Evolutionary conservation across 371 early-diverging fungal genomes (phyloP).

Genomic region (Rhizopus delemar): DNA sequence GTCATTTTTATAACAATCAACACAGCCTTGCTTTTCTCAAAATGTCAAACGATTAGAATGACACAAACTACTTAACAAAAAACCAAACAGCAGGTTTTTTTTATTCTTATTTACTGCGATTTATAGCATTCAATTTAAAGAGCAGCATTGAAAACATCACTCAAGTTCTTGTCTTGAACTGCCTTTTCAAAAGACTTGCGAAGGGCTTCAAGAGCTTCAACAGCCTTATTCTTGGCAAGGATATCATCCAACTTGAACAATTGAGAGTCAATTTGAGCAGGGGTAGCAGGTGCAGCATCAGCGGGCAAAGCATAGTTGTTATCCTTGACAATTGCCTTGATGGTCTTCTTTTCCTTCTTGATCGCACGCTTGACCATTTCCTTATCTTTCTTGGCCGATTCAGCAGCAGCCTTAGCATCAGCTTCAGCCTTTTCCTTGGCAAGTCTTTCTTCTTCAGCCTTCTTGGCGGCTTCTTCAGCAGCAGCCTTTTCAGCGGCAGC

Average conservation of each 20-base stretch:
- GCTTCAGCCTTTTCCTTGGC: constrained; percentile 60
- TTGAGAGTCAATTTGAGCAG: constrained; percentile 63
- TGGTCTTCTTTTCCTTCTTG: constrained; percentile 90
- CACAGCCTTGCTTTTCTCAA: too few species aligned
- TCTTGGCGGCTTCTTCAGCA: constrained; percentile 62
- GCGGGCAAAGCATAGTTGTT: constrained; percentile 78
- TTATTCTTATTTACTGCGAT: constrained; percentile 1
- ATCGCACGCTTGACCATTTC: constrained; percentile 77
- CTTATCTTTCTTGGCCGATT: constrained; percentile 72
- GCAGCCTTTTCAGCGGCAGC: constrained; percentile 75
- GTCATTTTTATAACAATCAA: too few species aligned
- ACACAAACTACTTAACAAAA: too few species aligned
- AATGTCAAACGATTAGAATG: too few species aligned
- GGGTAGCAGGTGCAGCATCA: constrained; percentile 46
- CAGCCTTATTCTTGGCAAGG: constrained; percentile 66
- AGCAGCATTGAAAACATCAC: constrained; percentile 55
- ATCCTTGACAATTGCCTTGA: constrained; percentile 78
- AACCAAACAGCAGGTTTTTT: neutral
- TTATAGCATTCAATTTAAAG: constrained; percentile 25
- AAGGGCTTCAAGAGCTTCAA: constrained; percentile 59
- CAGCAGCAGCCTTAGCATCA: constrained; percentile 65
- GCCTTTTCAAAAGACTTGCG: constrained; percentile 59
- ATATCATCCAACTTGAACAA: constrained; percentile 70
- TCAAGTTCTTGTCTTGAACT: constrained; percentile 54
- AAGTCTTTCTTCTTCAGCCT: constrained; percentile 51